Conservation (phyloP, 169 alveolate species). For the Hammondia hammondi region DNA sequence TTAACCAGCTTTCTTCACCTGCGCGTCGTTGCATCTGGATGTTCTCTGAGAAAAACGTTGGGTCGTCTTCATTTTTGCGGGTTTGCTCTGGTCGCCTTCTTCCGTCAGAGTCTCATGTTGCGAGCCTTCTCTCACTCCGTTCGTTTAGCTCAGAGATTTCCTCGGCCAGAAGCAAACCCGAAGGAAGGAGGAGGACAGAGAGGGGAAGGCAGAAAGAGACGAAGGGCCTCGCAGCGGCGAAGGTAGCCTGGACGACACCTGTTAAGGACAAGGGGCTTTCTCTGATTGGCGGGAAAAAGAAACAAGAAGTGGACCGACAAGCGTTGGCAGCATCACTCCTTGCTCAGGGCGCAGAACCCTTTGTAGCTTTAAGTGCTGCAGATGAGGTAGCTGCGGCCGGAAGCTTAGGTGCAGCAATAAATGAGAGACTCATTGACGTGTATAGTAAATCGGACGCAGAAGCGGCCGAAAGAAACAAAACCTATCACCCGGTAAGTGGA, state of each 20-base stretch:
- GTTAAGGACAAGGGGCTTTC: not conserved
- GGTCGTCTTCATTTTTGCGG: no score
- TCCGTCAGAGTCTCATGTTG: no score
- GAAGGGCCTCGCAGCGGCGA: not conserved
- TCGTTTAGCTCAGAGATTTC: no score
- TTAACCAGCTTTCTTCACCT: no score
- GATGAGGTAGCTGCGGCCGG: not conserved
- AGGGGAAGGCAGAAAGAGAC: no score
- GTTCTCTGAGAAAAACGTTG: no score
- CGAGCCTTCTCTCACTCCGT: no score
- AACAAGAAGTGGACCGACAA: not conserved
- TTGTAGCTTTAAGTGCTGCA: not conserved
- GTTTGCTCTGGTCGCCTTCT: no score
- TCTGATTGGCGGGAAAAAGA: not conserved
- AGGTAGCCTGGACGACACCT: not conserved
- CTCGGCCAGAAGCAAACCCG: no score
- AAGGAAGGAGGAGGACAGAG: no score
- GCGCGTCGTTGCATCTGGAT: no score
- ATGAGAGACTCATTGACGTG: not conserved
- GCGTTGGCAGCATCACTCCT: not conserved
- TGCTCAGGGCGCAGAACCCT: not conserved
- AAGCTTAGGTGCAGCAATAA: not conserved
- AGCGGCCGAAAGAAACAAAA: not conserved
- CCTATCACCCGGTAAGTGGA: not conserved
- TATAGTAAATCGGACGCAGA: not conserved